Evolutionary conservation across 768 basidiomycete genomes (phyloP).

Genomic region (Auriculariales sp.): DNA sequence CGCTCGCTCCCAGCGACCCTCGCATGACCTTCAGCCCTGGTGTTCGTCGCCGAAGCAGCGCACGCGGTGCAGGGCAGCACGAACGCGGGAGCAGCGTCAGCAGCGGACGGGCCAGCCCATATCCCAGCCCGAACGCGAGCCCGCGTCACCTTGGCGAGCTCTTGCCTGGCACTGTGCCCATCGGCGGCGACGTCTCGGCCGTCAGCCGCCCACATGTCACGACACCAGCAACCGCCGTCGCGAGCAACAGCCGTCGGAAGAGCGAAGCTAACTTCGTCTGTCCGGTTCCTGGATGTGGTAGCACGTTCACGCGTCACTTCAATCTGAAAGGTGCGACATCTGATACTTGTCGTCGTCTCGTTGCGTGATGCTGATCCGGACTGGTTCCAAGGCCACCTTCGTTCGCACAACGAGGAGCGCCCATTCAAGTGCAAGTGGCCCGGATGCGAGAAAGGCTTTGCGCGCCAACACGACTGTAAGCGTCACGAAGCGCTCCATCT

Average conservation of each 20-base stretch:
- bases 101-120: constrained; percentile 5
- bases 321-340: constrained; percentile 61
- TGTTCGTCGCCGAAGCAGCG: constrained; percentile 1
- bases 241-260: constrained; percentile 72
- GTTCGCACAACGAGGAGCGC: constrained; percentile 88
- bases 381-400: constrained; percentile 56
- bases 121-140: neutral
- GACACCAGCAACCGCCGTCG: constrained; percentile 77
- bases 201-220: constrained; percentile 41
- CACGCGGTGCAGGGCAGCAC: neutral
- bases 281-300: constrained; percentile 70
- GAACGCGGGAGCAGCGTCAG: constrained; percentile 5
- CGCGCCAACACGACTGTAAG: constrained; percentile 91
- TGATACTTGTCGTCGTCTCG: constrained; percentile 9
- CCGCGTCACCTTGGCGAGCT: neutral
- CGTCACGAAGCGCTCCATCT: constrained; percentile 90
- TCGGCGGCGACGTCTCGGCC: neutral
- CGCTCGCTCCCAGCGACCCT: constrained; percentile 7
- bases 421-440: constrained; percentile 94
- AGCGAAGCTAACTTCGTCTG: constrained; percentile 79
- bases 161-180: neutral
- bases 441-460: constrained; percentile 88
- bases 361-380: neutral
- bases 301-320: constrained; percentile 85
- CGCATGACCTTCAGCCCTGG: neutral